These are phyloP conservation scores for Nicotiana undulata DNA, from an alignment of 257 asterid genomes.

Conservation along the genomic window DNA sequence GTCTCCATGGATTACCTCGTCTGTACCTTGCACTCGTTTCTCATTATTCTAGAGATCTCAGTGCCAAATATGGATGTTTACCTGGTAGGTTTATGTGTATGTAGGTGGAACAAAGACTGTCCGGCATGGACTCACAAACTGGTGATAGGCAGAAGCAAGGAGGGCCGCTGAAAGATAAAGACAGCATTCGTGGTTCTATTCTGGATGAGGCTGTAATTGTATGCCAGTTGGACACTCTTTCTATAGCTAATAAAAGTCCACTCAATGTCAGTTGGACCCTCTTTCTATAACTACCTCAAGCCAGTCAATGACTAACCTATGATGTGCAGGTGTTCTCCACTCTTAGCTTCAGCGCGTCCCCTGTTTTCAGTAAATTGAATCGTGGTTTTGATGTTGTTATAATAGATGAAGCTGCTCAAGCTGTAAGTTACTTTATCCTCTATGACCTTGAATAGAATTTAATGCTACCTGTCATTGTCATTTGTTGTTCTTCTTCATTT, in stretches of 20 bases:
- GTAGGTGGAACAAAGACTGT: slow-evolving; percentile 87
- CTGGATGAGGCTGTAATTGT: slow-evolving; percentile 94
- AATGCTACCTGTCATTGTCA: background rate
- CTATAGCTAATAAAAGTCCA: slow-evolving; percentile 1
- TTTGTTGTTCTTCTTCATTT: background rate
- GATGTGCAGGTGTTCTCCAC: slow-evolving; percentile 90
- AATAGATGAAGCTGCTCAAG: slow-evolving; percentile 99
- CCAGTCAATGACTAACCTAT: slow-evolving; percentile 15
- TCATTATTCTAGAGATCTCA: background rate
- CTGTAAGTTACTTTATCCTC: slow-evolving; percentile 48
- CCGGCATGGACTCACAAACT: slow-evolving; percentile 55
- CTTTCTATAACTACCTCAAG: slow-evolving; percentile 12
- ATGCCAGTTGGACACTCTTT: slow-evolving; percentile 21
- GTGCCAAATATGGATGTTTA: background rate
- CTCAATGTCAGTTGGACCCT: slow-evolving; percentile 9
- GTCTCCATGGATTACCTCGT: slow-evolving; percentile 98
- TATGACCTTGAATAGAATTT: background rate
- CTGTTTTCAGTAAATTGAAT: slow-evolving; percentile 70
- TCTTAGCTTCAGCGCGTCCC: slow-evolving; percentile 90
- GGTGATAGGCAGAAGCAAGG: slow-evolving; percentile 94
- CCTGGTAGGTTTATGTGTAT: slow-evolving; percentile 7
- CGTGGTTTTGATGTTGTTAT: slow-evolving; percentile 92
- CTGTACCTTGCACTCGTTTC: slow-evolving; percentile 17
- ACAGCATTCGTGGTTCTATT: slow-evolving; percentile 77
- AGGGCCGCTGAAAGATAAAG: slow-evolving; percentile 59